Evolutionary conservation across 169 alveolate genomes (phyloP).

Genomic region (Cryptosporidium bovis): DNA sequence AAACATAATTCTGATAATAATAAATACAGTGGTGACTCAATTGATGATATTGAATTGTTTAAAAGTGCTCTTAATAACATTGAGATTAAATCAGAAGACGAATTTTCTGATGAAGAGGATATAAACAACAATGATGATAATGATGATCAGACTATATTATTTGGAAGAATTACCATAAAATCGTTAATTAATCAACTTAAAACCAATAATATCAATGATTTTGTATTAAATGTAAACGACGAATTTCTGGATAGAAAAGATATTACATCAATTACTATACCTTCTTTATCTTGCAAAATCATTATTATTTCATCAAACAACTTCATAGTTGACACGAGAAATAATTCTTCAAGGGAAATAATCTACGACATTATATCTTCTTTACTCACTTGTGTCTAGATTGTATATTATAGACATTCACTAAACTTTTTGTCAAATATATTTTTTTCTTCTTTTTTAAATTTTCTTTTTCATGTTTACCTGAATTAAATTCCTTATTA

Average conservation of each 20-base stretch:
- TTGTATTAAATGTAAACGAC: slow-evolving; percentile 23
- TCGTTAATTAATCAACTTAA: slow-evolving; percentile 14
- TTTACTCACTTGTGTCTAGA: slow-evolving; percentile 41
- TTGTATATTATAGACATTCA: slow-evolving; percentile 24
- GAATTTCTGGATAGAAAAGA: slow-evolving; percentile 21
- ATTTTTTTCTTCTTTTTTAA: slow-evolving; percentile 2
- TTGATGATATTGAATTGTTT: too few relatives aligned
- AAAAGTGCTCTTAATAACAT: too few relatives aligned
- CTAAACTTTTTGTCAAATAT: slow-evolving; percentile 27
- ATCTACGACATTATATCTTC: slow-evolving; percentile 36
- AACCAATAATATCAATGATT: slow-evolving; percentile 13
- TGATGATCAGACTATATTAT: slow-evolving; percentile 12
- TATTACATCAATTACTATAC: slow-evolving; percentile 16
- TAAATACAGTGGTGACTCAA: neutral
- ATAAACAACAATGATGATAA: neutral
- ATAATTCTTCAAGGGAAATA: slow-evolving; percentile 21
- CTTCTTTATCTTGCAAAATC: slow-evolving; percentile 39
- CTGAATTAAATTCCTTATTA: neutral
- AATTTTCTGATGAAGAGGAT: neutral
- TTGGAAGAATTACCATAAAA: slow-evolving; percentile 45
- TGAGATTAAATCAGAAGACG: too few relatives aligned
- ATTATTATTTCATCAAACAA: slow-evolving; percentile 31
- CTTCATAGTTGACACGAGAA: slow-evolving; percentile 10
- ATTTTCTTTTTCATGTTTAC: neutral
- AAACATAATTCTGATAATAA: neutral